Conservation (phyloP, 208 protist genomes). For the Sergeia podlipaevii region DNA sequence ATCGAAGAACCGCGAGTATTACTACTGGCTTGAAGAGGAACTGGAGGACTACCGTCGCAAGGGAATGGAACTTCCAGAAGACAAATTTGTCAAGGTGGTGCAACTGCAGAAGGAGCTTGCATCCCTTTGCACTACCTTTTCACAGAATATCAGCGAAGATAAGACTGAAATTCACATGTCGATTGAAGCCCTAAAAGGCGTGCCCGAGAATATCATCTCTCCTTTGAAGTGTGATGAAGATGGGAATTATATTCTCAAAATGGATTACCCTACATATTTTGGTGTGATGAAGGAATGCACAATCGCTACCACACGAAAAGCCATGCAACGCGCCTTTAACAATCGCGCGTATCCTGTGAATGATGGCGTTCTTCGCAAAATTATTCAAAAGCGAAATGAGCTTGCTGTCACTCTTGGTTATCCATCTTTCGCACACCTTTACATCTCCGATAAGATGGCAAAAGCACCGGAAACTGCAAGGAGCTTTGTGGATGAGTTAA, state of each 20-base stretch:
- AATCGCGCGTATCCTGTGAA: slow-evolving; percentile 79
- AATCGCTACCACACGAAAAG: slow-evolving; percentile 60
- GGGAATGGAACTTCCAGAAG: slow-evolving; percentile 68
- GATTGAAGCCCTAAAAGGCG: slow-evolving; percentile 52
- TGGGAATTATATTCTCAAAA: slow-evolving; percentile 52
- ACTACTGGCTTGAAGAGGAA: slow-evolving; percentile 69
- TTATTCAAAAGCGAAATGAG: slow-evolving; percentile 68
- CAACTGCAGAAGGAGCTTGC: slow-evolving; percentile 66
- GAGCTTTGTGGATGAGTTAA: slow-evolving; percentile 57
- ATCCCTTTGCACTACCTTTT: slow-evolving; percentile 60
- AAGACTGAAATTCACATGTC: slow-evolving; percentile 47
- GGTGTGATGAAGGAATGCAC: slow-evolving; percentile 83
- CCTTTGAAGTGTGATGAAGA: slow-evolving; percentile 27
- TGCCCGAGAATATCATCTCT: slow-evolving; percentile 46
- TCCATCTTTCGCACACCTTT: slow-evolving; percentile 62
- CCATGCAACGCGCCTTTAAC: slow-evolving; percentile 50
- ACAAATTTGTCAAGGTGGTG: slow-evolving; percentile 51
- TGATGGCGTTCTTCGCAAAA: slow-evolving; percentile 42
- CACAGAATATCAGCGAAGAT: slow-evolving; percentile 80
- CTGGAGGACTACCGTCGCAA: slow-evolving; percentile 55
- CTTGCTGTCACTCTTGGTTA: slow-evolving; percentile 60
- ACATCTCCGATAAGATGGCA: slow-evolving; percentile 80
- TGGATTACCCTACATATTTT: slow-evolving; percentile 89
- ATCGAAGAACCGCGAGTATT: slow-evolving; percentile 37
- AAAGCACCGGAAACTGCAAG: slow-evolving; percentile 60